phyloP scores from a whole-genome alignment of 208 protist species.

The Acanthamoeba quina region DNA sequence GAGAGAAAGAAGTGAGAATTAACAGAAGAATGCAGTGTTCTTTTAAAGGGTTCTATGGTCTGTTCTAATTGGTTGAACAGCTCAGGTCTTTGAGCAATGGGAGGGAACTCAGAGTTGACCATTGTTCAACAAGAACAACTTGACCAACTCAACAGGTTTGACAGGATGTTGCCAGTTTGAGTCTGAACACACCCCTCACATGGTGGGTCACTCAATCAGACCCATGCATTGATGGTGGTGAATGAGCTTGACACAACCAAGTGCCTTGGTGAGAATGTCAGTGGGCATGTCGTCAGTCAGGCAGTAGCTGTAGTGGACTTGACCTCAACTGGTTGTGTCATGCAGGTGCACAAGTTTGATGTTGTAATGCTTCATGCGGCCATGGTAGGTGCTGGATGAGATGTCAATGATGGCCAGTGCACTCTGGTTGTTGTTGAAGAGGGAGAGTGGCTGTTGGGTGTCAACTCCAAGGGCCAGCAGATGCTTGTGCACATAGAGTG shows the following conservation, averaged over 20 bases:
- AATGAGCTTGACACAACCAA: not conserved
- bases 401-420: not conserved
- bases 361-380: not conserved
- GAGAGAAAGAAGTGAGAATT: too few species aligned
- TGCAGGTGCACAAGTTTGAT: not conserved
- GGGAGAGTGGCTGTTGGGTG: not conserved
- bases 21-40: too few species aligned
- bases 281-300: not conserved
- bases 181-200: too few species aligned
- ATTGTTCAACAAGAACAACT: too few species aligned
- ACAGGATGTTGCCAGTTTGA: too few species aligned
- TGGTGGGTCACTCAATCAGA: too few species aligned
- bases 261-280: not conserved
- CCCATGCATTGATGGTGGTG: not conserved
- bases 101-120: too few species aligned
- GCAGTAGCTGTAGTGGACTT: not conserved
- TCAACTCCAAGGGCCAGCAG: not conserved
- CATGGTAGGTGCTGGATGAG: not conserved
- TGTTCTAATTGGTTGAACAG: too few species aligned
- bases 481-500: not conserved
- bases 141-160: too few species aligned
- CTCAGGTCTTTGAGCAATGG: too few species aligned
- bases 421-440: not conserved
- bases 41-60: too few species aligned
- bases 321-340: not conserved